Evolutionary conservation across 139 green algal species (phyloP).

Genomic region (Ulvella scutata): DNA sequence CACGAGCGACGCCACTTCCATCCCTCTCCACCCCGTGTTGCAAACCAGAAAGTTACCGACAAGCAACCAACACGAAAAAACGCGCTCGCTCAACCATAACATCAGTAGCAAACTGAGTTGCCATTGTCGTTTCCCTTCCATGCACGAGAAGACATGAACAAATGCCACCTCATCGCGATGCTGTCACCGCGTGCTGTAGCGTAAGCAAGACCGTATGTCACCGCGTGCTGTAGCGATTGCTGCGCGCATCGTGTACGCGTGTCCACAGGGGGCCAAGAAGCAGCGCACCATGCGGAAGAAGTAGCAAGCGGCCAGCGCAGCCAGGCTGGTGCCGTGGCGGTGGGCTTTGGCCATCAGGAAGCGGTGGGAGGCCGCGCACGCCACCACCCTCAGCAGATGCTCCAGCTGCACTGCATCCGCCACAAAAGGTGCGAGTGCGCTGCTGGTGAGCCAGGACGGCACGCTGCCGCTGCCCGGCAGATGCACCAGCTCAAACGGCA

Average conservation of each 20-base stretch:
- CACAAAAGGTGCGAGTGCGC: not conserved
- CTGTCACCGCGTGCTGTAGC: not conserved
- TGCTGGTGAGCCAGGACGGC: not conserved
- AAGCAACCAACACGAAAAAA: not conserved
- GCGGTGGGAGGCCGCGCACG: not conserved
- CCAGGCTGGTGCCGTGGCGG: not conserved
- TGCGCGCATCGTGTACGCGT: not conserved
- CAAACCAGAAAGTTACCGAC: not conserved
- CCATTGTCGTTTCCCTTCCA: not conserved
- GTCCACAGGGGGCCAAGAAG: not conserved
- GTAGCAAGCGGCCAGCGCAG: not conserved
- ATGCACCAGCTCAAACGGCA: not conserved
- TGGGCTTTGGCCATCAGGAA: not conserved
- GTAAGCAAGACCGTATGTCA: not conserved
- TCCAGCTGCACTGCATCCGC: not conserved
- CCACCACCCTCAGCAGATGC: not conserved
- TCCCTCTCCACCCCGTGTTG: too few relatives aligned
- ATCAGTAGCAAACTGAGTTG: too few relatives aligned
- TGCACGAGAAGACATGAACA: not conserved
- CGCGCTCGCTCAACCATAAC: not conserved
- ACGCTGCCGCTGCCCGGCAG: not conserved
- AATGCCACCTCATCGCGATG: not conserved
- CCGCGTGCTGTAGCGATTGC: not conserved
- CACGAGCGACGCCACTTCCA: too few relatives aligned
- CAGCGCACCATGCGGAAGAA: constrained; percentile 3